Base-by-base conservation (phyloP, 768 basidiomycete species). In the Tephrocybe sp. region DNA sequence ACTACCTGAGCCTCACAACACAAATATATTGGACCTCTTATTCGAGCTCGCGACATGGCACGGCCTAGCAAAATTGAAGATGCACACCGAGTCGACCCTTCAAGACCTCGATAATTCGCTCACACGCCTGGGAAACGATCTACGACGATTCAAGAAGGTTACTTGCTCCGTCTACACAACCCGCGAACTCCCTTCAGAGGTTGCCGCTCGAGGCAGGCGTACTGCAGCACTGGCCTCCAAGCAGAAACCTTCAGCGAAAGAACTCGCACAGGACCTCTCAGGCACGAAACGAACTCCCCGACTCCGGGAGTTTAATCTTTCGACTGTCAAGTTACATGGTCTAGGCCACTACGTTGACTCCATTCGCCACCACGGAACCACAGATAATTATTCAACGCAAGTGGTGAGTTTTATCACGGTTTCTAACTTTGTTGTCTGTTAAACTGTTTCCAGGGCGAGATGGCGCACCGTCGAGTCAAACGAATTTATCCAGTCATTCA, bases 311-410 rank as follows among this genome's bases (percentile, higher is more conserved):
- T 61, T 69, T 34, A 69, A 64, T 33, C 29, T 70, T 0, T 13
- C 15, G 0, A 73, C 65, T 2, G 65, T 62, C 52, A 75, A 74
- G 34, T 27, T 58, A 0, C 69, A 71, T 53, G 55, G 64, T 0
- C 46, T 76, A 0, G 67, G 65, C 0, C 64, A 75, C 42, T 69
- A 71, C 36, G 47, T 60, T 0, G 18, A 36, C 0, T 37, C 44
- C 0, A 71, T 75, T 8, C 16, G 22, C 0, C 0, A 2, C 0
- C 64, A 58, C 33, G 69, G 75, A 0, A 69, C 68, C 1, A 66
- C 66, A 2, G 70, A 76, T 38, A 61, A 57, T 1, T 74, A 68
- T 47, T 66, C 67, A 0, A 74, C 69, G 1, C 65, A 71, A 21
- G 37, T 60, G 7, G 73, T 76, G 43, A 44, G 58, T 50, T 12